A percentile compares a stretch with the other conserved stretches of the same genome.
Evolutionary conservation across 371 early-diverging fungal species (phyloP).

Genomic region (Parasitella parasitica): DNA sequence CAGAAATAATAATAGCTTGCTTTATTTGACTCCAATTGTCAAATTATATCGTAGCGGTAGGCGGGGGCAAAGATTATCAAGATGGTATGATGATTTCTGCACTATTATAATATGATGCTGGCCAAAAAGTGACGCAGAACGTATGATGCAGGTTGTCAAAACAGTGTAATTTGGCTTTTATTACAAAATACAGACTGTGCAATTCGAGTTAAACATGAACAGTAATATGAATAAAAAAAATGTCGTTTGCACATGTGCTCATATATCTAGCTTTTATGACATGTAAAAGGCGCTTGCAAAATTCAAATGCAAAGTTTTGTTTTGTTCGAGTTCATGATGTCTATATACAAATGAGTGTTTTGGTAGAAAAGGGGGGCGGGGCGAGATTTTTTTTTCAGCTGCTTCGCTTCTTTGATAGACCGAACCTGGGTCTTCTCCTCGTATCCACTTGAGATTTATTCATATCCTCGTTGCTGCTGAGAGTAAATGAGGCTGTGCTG

Average conservation of each 20-base stretch:
- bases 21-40: no score
- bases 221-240: neutral
- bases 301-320: neutral
- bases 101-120: no score
- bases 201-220: neutral
- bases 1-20: no score
- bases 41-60: no score
- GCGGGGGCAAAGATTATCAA: no score
- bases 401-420: neutral
- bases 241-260: neutral
- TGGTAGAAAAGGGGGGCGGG: no score
- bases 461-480: neutral
- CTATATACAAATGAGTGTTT: neutral
- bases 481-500: neutral
- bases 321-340: neutral
- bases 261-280: neutral
- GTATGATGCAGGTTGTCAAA: no score
- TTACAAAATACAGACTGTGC: neutral
- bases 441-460: neutral
- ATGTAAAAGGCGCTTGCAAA: neutral
- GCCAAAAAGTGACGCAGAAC: no score
- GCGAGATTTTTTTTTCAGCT: no score
- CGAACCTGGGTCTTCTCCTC: neutral
- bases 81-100: no score
- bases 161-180: neutral